Evolutionary conservation across 208 protist species (phyloP), one percentile per base, ranked within the genome.

Genomic region (Trypanosoma lewisi): DNA sequence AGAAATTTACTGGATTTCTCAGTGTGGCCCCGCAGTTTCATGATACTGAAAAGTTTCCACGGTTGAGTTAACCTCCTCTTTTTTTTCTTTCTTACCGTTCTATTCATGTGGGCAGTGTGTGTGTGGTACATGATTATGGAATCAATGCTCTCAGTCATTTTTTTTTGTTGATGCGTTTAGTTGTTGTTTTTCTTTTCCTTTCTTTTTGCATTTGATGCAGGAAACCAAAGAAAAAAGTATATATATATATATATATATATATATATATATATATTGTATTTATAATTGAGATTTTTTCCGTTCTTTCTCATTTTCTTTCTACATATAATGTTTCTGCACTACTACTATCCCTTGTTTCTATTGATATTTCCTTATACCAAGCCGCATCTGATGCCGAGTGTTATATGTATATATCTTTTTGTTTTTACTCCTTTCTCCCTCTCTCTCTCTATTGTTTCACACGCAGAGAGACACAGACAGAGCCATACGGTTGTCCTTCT

Each of bases 21-120:
- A 76, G 68, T 45, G 83, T 77, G 0, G 80, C 72, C 0, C 89
- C 86, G 28, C 67, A 77, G 6, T 69, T 83, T 58, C 72, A 82
- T 41, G 89, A 95, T 42, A 51, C 60, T 19, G 77, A 76, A 41
- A 86, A 84, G 12, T 95, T 91, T 63, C 89, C 89, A 42, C n/a
- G 14, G 7, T 45, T 41, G n/a, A 39, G 28, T 56, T 56, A 34
- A 47, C 27, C 47, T 31, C 17, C 30, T 31, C 16, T 45, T 23
- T 47, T 23, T 44, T 28, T 42, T 41, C 14, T 63, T 14, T 19
- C 25, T 53, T 37, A 41, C n/a, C 19, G 5, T 11, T n/a, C n/a
- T n/a, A n/a, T n/a, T n/a, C n/a, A n/a, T n/a, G n/a, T n/a, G n/a
- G n/a, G n/a, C n/a, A n/a, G n/a, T n/a, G n/a, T n/a, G n/a, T n/a